phyloP scores from a whole-genome alignment of 257 asterid species.

The Parsonsia alboflavescens region DNA sequence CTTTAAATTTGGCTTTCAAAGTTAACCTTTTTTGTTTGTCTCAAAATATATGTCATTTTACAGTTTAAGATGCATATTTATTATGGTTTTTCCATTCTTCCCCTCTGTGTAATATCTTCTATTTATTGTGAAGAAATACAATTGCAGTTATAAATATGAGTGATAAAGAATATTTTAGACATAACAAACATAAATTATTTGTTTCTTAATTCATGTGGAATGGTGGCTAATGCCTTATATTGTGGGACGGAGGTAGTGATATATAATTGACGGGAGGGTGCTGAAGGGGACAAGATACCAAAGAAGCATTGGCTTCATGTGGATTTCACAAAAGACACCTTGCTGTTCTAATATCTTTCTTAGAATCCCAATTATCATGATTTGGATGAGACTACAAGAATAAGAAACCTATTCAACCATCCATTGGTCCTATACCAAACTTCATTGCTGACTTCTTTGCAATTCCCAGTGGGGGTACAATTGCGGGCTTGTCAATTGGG shows the following conservation, averaged over 20 bases:
- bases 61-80: too few species aligned
- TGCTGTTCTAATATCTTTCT: background rate
- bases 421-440: conserved; percentile 3
- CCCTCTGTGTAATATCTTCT: too few species aligned
- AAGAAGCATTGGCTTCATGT: background rate
- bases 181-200: too few species aligned
- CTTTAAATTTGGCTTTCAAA: background rate
- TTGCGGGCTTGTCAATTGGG: conserved; percentile 86
- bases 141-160: too few species aligned
- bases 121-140: too few species aligned
- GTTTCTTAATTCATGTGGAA: too few species aligned
- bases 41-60: too few species aligned
- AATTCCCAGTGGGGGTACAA: conserved; percentile 84
- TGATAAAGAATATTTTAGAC: too few species aligned
- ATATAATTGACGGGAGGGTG: background rate
- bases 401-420: background rate
- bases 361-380: background rate
- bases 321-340: background rate
- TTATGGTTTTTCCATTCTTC: too few species aligned
- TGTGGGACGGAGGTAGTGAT: too few species aligned
- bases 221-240: too few species aligned
- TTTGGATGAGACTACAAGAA: background rate
- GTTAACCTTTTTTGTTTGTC: too few species aligned
- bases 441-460: conserved; percentile 15
- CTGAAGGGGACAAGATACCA: background rate